A percentile compares a stretch with the other conserved stretches of the same genome.
Evolutionary conservation across 768 basidiomycete species (phyloP).

Genomic region (Mycena rebaudengoi): DNA sequence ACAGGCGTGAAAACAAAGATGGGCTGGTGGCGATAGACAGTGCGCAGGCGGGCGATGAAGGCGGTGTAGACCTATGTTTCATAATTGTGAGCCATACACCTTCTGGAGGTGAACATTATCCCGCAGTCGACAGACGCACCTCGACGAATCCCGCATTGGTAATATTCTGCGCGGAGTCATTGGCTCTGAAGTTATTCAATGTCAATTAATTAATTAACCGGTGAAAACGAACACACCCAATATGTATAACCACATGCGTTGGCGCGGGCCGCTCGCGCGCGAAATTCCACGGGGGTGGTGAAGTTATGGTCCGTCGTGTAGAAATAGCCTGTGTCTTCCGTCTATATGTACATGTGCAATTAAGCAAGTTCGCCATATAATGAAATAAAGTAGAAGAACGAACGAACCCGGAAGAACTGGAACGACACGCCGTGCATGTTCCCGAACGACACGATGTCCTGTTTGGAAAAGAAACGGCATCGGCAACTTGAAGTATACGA

Average conservation of each 20-base stretch:
- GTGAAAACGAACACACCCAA: conserved; percentile 47
- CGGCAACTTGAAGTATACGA: background rate
- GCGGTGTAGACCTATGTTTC: conserved; percentile 51
- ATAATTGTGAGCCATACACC: background rate
- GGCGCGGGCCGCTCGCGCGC: conserved; percentile 52
- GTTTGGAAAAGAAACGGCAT: background rate
- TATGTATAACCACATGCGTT: conserved; percentile 65
- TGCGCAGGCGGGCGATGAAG: conserved; percentile 55
- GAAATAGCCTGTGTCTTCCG: conserved; percentile 64
- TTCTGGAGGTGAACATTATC: no score
- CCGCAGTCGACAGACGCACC: conserved; percentile 37
- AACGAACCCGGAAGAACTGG: conserved; percentile 56
- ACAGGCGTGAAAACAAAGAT: conserved; percentile 66
- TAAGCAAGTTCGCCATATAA: background rate
- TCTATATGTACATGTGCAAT: no score
- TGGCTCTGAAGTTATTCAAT: conserved; percentile 47
- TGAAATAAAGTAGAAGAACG: background rate
- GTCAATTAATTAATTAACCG: background rate
- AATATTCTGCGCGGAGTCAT: conserved; percentile 62
- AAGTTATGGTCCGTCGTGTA: conserved; percentile 65
- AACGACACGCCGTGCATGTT: conserved; percentile 62
- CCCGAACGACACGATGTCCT: conserved; percentile 62
- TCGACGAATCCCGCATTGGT: conserved; percentile 52
- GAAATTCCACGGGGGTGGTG: conserved; percentile 69
- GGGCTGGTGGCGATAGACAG: conserved; percentile 51